phyloP scores from a whole-genome alignment of 179 eudicot species.

The Beta corolliflora region DNA sequence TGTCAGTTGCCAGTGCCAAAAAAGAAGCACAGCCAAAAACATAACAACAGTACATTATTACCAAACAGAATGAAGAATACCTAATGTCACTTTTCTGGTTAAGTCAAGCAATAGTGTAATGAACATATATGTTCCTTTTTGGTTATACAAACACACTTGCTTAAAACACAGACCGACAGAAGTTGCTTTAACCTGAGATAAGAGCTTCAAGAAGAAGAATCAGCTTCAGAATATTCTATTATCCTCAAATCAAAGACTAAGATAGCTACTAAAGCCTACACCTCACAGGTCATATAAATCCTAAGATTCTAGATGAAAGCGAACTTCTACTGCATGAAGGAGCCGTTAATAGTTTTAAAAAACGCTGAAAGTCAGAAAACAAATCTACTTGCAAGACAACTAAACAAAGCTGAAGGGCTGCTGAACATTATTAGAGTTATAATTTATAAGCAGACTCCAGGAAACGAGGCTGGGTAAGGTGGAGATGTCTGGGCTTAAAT shows the following conservation, averaged over 20 bases:
- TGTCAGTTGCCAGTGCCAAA: neutral
- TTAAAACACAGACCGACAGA: neutral
- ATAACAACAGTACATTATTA: neutral
- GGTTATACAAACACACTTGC: neutral
- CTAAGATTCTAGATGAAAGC: slow-evolving; percentile 1
- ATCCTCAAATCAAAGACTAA: neutral
- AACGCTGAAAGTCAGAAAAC: neutral
- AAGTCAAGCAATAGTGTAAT: too few relatives aligned
- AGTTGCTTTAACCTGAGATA: neutral
- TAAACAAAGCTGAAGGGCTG: neutral
- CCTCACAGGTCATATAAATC: neutral
- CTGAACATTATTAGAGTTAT: too few relatives aligned
- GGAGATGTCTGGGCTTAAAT: neutral
- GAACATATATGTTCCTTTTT: neutral
- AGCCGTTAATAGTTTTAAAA: neutral
- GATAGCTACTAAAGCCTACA: neutral
- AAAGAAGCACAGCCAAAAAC: neutral
- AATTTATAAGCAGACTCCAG: neutral
- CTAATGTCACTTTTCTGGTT: neutral
- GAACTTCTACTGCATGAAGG: slow-evolving; percentile 1
- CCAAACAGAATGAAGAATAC: neutral
- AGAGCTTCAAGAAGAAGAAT: neutral
- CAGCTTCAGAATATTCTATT: neutral
- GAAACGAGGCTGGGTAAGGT: neutral
- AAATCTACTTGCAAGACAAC: neutral